Evolutionary conservation across 495 filamentous ascomycete species (phyloP), one percentile per base, ranked within the genome.

Genomic region (Aspergillus sparsus): DNA sequence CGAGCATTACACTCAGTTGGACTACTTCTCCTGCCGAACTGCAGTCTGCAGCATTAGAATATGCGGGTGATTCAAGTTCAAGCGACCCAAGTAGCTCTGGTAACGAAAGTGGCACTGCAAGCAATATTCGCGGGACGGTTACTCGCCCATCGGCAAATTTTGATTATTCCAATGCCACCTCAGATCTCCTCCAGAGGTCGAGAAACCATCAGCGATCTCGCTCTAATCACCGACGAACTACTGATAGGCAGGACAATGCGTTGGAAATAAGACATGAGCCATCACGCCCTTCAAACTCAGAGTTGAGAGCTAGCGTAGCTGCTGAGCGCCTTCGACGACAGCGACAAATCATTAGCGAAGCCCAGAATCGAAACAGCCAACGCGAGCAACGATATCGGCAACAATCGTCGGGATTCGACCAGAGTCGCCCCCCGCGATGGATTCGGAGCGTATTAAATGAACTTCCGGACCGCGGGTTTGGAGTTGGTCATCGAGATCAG

Each of bases 311-410:
- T n/a, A 77, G 72, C 54, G 64, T 77, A 27, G 72, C 74, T 7
- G 74, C 71, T 6, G 77, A 78, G 58, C 74, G 77, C 41, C 67
- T 75, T 59, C 74, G 77, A 47, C 72, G 76, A 10, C 76, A 77
- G 53, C 74, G 74, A 31, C 76, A 74, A 44, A 66, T 71, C 33
- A 65, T 72, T 8, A 75, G 71, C 62, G 74, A 79, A 62, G 65
- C 71, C 61, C 71, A 71, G 16, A 70, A 63, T 39, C 74, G 70
- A 53, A 66, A 71, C 33, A 58, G 63, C 32, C 70, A 70, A 56
- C 64, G 69, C 32, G 73, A 75, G 31, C 69, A 69, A 34, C 68
- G 74, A 21, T 68, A 71, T 62, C 67, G 68, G 37, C 73, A 73
- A 50, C 68, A 70, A 45, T 53, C 72, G n/a, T 55, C 71, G 49